Conservation (phyloP, 306 rosid species). For the Begonia fuchsioides region DNA sequence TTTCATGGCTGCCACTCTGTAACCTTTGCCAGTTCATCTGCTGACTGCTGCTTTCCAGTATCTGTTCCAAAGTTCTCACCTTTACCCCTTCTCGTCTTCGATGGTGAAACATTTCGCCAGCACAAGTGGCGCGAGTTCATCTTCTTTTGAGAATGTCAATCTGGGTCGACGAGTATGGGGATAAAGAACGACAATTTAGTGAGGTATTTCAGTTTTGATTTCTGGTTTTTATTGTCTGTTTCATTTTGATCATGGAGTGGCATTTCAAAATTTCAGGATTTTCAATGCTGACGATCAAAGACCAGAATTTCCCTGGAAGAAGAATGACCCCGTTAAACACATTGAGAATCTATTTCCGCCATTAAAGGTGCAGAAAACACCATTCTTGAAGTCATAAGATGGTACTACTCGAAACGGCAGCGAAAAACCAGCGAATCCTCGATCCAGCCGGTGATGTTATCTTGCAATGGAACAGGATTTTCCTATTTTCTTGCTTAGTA, state of each 20-base stretch:
- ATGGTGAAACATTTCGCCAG: no score
- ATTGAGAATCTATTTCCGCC: slow-evolving; percentile 29
- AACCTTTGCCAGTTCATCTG: no score
- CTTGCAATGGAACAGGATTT: slow-evolving; percentile 66
- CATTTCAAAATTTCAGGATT: slow-evolving; percentile 31
- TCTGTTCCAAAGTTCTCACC: no score
- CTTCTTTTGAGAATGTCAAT: no score
- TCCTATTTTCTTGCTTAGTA: slow-evolving; percentile 50
- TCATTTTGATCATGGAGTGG: slow-evolving; percentile 1
- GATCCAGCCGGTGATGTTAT: slow-evolving; percentile 72
- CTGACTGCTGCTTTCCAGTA: no score
- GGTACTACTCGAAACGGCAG: slow-evolving; percentile 14
- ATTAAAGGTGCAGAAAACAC: slow-evolving; percentile 19
- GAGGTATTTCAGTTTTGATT: slow-evolving; percentile 22
- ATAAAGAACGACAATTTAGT: slow-evolving; percentile 43
- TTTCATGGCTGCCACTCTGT: no score
- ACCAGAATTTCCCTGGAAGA: slow-evolving; percentile 25
- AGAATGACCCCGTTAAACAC: slow-evolving; percentile 17
- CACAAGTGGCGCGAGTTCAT: no score
- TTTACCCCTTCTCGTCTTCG: no score
- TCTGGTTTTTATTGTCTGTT: not conserved
- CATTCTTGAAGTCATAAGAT: slow-evolving; percentile 22
- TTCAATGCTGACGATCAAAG: slow-evolving; percentile 28
- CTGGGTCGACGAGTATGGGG: slow-evolving; percentile 26
- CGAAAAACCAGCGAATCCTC: slow-evolving; percentile 31